phyloP scores from a whole-genome alignment of 1,284 basidiomycete genomes.

The Grifola frondosa region DNA sequence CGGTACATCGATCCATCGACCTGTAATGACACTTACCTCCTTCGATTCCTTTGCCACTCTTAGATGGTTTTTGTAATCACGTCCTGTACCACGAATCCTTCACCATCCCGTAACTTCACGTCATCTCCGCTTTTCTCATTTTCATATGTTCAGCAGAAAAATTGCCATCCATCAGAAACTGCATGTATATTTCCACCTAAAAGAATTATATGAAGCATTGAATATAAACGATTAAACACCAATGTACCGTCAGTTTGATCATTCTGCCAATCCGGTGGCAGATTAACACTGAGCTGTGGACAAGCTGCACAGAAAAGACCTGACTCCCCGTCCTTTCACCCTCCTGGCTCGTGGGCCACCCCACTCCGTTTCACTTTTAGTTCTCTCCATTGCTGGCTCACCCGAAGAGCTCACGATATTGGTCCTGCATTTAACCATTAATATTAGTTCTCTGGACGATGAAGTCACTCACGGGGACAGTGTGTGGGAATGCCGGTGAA shows the following conservation, averaged over 20 bases:
- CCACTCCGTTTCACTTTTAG: background rate
- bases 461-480: slow-evolving; percentile 6
- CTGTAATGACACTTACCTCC: background rate
- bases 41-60: background rate
- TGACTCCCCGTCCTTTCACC: background rate
- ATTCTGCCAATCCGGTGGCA: background rate
- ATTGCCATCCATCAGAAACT: slow-evolving; percentile 1
- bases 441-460: background rate
- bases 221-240: no score
- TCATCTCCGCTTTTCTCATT: slow-evolving; percentile 4
- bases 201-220: no score
- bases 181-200: background rate
- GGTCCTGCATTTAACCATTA: slow-evolving; percentile 1
- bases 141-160: slow-evolving; percentile 4
- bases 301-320: background rate
- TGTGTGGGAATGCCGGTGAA: slow-evolving; percentile 2
- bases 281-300: slow-evolving; percentile 1
- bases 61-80: background rate
- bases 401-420: slow-evolving; percentile 9
- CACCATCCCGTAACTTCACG: background rate
- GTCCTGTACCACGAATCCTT: background rate
- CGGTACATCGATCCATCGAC: background rate
- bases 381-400: slow-evolving; percentile 8
- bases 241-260: background rate
- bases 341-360: no score